phyloP scores from a whole-genome alignment of 176 grass and related monocot genomes.

The Aegilops longissima region DNA sequence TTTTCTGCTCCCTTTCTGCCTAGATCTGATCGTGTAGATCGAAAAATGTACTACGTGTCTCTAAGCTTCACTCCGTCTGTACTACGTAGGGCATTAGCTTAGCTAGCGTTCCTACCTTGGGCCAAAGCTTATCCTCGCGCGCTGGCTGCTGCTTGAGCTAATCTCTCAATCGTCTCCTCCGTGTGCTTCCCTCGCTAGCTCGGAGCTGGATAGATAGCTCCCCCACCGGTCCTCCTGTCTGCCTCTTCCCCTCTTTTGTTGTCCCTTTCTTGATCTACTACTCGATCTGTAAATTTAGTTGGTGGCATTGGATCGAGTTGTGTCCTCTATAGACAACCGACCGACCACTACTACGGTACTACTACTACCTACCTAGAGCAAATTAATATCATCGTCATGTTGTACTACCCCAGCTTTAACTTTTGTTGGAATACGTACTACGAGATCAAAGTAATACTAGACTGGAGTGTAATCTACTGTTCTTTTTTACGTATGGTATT shows the following conservation, averaged over 20 bases:
- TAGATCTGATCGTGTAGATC: conserved; percentile 26
- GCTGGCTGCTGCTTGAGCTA: conserved; percentile 27
- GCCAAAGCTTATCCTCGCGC: conserved; percentile 48
- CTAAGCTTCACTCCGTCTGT: conserved; percentile 21
- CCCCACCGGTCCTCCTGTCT: neutral
- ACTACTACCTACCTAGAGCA: conserved; percentile 38
- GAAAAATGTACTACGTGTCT: conserved; percentile 36
- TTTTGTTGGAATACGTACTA: conserved; percentile 29
- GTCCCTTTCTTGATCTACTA: neutral
- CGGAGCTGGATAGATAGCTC: neutral
- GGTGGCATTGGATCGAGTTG: conserved; percentile 82
- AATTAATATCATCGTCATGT: conserved; percentile 35
- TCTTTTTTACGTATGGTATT: neutral
- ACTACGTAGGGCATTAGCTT: conserved; percentile 41
- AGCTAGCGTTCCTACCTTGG: conserved; percentile 24
- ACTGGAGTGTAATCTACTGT: neutral
- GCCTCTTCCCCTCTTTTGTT: neutral
- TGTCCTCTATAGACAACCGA: conserved; percentile 81
- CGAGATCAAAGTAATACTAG: conserved; percentile 16
- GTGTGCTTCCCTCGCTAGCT: neutral
- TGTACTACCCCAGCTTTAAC: conserved; percentile 41
- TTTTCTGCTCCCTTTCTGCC: conserved; percentile 1
- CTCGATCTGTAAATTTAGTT: conserved; percentile 59
- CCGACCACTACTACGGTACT: conserved; percentile 67
- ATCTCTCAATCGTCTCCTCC: conserved; percentile 5